Conservation (phyloP, 371 early-diverging fungal genomes). For the Mucor sp. region DNA sequence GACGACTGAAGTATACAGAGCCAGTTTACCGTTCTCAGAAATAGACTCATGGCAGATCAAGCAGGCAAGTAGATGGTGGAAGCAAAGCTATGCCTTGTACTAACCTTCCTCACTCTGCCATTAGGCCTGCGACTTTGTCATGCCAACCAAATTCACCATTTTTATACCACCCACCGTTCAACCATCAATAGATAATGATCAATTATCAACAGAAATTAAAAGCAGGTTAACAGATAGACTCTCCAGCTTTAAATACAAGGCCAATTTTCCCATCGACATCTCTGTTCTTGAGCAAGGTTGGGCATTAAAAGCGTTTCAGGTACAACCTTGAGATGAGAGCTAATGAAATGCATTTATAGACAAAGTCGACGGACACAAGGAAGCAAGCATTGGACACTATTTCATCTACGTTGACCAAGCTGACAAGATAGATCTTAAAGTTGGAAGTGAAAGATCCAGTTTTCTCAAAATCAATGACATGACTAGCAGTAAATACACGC, state of each 20-base stretch:
- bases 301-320: neutral
- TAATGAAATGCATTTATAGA: neutral
- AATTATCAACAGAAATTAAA: slow-evolving; percentile 10
- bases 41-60: slow-evolving; percentile 65
- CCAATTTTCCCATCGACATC: slow-evolving; percentile 18
- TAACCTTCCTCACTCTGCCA: neutral
- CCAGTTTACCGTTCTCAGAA: slow-evolving; percentile 73
- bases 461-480: slow-evolving; percentile 16
- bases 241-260: neutral
- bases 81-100: neutral
- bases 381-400: slow-evolving; percentile 30
- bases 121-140: slow-evolving; percentile 28
- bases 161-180: slow-evolving; percentile 13
- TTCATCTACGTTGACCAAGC: slow-evolving; percentile 20
- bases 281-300: neutral
- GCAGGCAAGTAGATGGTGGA: slow-evolving; percentile 35
- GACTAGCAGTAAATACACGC: neutral
- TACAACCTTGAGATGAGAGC: neutral
- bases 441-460: slow-evolving; percentile 32
- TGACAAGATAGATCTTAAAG: slow-evolving; percentile 10
- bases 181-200: neutral
- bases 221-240: neutral
- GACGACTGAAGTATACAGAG: slow-evolving; percentile 89
- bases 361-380: neutral
- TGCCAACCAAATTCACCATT: slow-evolving; percentile 27